These are phyloP conservation scores for Neonectria hederae DNA, from an alignment of 2,329 filamentous ascomycete species.

Conservation along the genomic window DNA sequence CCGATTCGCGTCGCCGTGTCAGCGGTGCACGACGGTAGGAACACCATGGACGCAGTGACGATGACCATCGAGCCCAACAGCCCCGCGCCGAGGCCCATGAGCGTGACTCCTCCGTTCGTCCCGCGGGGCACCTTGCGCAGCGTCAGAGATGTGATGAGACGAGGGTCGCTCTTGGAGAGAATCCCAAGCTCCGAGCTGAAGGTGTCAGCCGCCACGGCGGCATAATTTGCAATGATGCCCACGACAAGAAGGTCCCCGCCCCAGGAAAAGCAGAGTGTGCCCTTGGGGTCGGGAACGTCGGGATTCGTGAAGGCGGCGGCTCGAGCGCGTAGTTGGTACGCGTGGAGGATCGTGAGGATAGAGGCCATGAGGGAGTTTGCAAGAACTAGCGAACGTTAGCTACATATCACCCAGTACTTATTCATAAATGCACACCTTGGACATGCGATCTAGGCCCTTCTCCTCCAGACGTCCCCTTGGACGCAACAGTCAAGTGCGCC, in stretches of 20 bases:
- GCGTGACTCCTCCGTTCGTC: slow-evolving; percentile 92
- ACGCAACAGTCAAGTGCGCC: slow-evolving; percentile 79
- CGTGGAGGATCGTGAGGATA: slow-evolving; percentile 67
- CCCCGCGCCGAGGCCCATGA: slow-evolving; percentile 77
- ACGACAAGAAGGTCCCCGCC: slow-evolving; percentile 70
- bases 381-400: slow-evolving; percentile 63
- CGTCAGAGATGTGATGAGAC: slow-evolving; percentile 83
- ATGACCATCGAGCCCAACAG: slow-evolving; percentile 78
- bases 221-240: slow-evolving; percentile 84
- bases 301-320: slow-evolving; percentile 51
- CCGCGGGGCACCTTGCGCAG: slow-evolving; percentile 85
- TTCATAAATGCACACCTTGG: slow-evolving; percentile 64
- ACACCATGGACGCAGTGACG: slow-evolving; percentile 68
- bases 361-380: slow-evolving; percentile 87
- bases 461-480: slow-evolving; percentile 76
- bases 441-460: slow-evolving; percentile 86
- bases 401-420: not conserved
- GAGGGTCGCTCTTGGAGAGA: slow-evolving; percentile 76
- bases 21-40: slow-evolving; percentile 73
- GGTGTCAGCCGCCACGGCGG: slow-evolving; percentile 90
- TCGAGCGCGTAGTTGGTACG: slow-evolving; percentile 65
- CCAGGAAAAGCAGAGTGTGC: slow-evolving; percentile 67
- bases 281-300: slow-evolving; percentile 44
- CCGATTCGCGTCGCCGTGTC: slow-evolving; percentile 50
- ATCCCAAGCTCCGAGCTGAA: slow-evolving; percentile 97